Evolutionary conservation across 257 asterid species (phyloP).

Genomic region (Nicotiana benthamiana): DNA sequence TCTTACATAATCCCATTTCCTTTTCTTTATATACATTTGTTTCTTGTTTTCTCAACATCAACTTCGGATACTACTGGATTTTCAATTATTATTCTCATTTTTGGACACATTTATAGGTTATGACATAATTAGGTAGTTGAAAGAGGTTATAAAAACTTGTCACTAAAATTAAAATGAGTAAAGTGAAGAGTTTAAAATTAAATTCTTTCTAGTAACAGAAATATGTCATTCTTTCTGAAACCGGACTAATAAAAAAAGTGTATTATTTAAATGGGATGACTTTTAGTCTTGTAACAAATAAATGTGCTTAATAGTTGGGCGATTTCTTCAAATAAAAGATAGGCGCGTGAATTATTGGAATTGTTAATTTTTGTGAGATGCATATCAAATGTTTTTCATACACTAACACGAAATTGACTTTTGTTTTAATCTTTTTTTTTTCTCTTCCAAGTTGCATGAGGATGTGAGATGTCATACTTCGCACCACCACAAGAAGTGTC

Average conservation of each 20-base stretch:
- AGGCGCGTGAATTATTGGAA: background rate
- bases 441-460: conserved; percentile 9
- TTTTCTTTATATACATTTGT: background rate
- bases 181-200: no score
- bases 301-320: background rate
- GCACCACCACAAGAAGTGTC: conserved; percentile 21
- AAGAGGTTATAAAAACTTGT: no score
- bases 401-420: background rate
- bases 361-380: background rate
- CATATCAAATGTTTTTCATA: background rate
- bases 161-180: no score
- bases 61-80: background rate
- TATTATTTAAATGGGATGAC: no score
- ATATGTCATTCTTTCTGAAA: no score
- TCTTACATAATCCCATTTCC: background rate
- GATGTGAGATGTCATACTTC: conserved; percentile 16
- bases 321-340: no score
- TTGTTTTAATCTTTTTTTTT: background rate
- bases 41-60: background rate
- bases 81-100: background rate
- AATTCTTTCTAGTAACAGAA: no score
- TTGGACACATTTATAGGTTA: background rate
- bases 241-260: no score
- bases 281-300: no score
- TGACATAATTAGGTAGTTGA: background rate